Percentiles rank a stretch among this genome's conserved stretches.
These are phyloP conservation scores for Pythium grandisporangium DNA, from an alignment of 352 stramenopile genomes.

Conservation along the genomic window DNA sequence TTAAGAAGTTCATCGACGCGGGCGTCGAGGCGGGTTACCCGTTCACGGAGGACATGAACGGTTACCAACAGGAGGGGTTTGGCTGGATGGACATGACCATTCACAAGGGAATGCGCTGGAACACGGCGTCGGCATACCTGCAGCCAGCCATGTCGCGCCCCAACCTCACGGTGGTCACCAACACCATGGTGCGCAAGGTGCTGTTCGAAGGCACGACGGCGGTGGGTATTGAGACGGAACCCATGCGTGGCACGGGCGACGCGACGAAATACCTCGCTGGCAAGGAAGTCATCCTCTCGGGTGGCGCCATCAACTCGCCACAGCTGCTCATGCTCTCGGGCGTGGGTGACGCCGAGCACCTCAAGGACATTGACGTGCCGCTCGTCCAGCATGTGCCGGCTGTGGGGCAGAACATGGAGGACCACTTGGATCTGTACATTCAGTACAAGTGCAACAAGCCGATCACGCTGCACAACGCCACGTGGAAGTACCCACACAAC, in stretches of 20 bases:
- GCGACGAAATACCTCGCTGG: conserved; percentile 42
- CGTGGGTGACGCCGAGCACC: conserved; percentile 62
- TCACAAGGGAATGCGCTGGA: conserved; percentile 75
- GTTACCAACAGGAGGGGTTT: conserved; percentile 84
- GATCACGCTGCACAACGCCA: conserved; percentile 87
- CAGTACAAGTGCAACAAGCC: conserved; percentile 86
- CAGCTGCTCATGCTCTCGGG: conserved; percentile 86
- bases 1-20: conserved; percentile 85
- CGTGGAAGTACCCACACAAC: conserved; percentile 84
- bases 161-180: conserved; percentile 71
- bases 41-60: conserved; percentile 87
- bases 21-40: conserved; percentile 79
- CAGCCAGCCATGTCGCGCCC: conserved; percentile 49
- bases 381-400: conserved; percentile 69
- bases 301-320: conserved; percentile 84
- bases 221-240: conserved; percentile 61
- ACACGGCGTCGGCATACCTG: conserved; percentile 65
- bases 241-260: conserved; percentile 43
- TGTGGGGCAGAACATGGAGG: conserved; percentile 85
- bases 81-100: conserved; percentile 89
- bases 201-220: conserved; percentile 76
- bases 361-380: conserved; percentile 67
- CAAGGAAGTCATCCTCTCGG: conserved; percentile 85
- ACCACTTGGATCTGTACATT: conserved; percentile 85
- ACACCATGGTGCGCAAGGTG: conserved; percentile 80